A percentile compares a stretch with the other conserved stretches of the same genome.
Conservation (phyloP, 2,329 filamentous ascomycete species). For the Botrytis medusae region DNA sequence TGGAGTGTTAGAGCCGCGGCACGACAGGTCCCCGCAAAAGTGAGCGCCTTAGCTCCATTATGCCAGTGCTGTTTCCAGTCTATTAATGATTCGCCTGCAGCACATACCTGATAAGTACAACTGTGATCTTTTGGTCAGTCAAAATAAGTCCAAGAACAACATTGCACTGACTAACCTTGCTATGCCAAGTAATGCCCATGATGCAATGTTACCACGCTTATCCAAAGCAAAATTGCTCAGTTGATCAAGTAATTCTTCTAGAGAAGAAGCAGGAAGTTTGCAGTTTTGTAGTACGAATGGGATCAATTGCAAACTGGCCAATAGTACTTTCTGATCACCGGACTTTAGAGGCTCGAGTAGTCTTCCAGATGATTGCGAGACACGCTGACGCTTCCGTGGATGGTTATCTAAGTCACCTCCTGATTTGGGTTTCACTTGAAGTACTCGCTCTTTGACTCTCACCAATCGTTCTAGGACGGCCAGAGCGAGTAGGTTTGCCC, state of each 20-base stretch:
- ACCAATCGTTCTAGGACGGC: constrained; percentile 53
- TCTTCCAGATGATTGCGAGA: constrained; percentile 30
- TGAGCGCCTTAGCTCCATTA: constrained; percentile 67
- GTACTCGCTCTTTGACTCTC: constrained; percentile 27
- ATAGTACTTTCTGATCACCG: constrained; percentile 29
- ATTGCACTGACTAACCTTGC: constrained; percentile 62
- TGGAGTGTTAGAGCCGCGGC: constrained; percentile 71
- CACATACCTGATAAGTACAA: constrained; percentile 47
- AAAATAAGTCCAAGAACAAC: background rate
- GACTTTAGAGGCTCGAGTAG: constrained; percentile 35
- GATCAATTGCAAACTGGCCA: constrained; percentile 51
- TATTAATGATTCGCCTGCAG: constrained; percentile 43
- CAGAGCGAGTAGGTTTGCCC: constrained; percentile 59
- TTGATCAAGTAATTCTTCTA: constrained; percentile 56
- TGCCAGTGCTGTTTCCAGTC: constrained; percentile 77
- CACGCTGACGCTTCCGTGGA: constrained; percentile 39
- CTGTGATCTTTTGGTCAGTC: constrained; percentile 39
- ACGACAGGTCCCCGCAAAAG: constrained; percentile 69
- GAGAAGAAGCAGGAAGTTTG: constrained; percentile 50
- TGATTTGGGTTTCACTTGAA: constrained; percentile 12
- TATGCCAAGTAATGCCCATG: constrained; percentile 84
- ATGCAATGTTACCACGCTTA: constrained; percentile 65
- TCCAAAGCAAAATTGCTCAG: constrained; percentile 63
- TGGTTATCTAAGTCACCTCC: constrained; percentile 27
- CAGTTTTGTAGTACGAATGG: constrained; percentile 50